phyloP scores from a whole-genome alignment of 164 flowering plant species.

The Cinnamomum micranthum region DNA sequence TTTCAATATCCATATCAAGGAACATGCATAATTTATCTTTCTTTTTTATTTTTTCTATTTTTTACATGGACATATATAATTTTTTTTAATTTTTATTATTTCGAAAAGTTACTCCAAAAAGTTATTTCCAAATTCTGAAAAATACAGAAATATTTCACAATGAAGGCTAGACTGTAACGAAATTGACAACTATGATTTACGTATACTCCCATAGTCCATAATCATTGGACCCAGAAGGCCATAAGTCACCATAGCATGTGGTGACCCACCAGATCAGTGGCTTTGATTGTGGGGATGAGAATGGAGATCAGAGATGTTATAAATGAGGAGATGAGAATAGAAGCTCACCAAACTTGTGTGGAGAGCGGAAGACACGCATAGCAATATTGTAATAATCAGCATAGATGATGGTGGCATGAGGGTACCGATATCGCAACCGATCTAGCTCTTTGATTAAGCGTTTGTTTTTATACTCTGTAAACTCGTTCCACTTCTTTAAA shows the following conservation, averaged over 20 bases:
- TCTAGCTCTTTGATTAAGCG: slow-evolving; percentile 31
- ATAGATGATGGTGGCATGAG: slow-evolving; percentile 44
- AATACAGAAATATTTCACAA: too few relatives aligned
- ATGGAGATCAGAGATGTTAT: too few relatives aligned
- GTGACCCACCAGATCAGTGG: background rate
- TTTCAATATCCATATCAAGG: too few relatives aligned
- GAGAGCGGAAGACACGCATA: slow-evolving; percentile 24
- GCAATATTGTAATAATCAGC: slow-evolving; percentile 54
- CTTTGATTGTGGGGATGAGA: background rate
- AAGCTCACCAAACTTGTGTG: slow-evolving; percentile 32
- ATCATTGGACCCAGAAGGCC: too few relatives aligned
- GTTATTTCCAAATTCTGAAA: too few relatives aligned
- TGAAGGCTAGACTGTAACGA: background rate
- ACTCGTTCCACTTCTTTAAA: slow-evolving; percentile 36
- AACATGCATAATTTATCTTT: too few relatives aligned
- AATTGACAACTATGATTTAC: too few relatives aligned
- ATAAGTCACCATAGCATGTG: background rate
- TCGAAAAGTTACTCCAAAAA: too few relatives aligned
- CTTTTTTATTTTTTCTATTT: too few relatives aligned
- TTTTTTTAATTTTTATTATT: too few relatives aligned
- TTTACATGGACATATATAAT: too few relatives aligned
- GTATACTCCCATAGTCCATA: too few relatives aligned
- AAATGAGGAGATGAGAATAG: background rate
- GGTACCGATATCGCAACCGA: slow-evolving; percentile 29
- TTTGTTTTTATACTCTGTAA: slow-evolving; percentile 40